These are phyloP conservation scores for Rhodotorula sp. DNA, from an alignment of 1,284 basidiomycete genomes.

Conservation along the genomic window DNA sequence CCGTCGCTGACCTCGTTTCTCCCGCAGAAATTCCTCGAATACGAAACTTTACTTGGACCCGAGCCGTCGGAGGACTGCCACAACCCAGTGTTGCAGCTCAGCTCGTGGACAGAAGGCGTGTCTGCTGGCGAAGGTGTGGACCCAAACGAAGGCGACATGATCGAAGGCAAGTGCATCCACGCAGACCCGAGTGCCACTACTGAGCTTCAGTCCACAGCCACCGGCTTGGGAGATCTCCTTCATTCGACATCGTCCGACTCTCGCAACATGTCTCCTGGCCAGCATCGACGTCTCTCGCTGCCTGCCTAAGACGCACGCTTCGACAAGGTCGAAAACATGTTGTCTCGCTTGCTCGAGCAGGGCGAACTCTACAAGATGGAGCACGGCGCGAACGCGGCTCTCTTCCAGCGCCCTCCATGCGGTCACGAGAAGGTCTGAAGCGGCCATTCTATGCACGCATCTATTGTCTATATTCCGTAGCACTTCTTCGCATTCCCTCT, in stretches of 20 bases:
- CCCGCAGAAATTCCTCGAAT: constrained; percentile 2
- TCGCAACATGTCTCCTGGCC: not conserved
- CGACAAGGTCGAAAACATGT: constrained; percentile 1
- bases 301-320: constrained; percentile 5
- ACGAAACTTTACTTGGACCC: not conserved
- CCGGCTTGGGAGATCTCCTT: constrained; percentile 7
- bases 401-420: too few species aligned
- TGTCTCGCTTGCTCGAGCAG: not conserved
- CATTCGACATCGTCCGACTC: not conserved
- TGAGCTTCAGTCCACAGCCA: not conserved
- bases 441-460: not conserved
- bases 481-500: constrained; percentile 63
- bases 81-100: constrained; percentile 1
- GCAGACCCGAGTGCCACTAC: too few species aligned
- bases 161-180: not conserved
- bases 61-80: not conserved
- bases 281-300: not conserved
- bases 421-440: not conserved
- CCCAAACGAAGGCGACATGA: not conserved
- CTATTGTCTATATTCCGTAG: constrained; percentile 58
- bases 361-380: not conserved
- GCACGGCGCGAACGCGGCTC: not conserved
- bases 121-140: not conserved
- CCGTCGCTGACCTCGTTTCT: not conserved
- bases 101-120: not conserved